Evolutionary conservation across 768 basidiomycete genomes (phyloP), one percentile per base, ranked within the genome.

Genomic region (Mycena filopes): DNA sequence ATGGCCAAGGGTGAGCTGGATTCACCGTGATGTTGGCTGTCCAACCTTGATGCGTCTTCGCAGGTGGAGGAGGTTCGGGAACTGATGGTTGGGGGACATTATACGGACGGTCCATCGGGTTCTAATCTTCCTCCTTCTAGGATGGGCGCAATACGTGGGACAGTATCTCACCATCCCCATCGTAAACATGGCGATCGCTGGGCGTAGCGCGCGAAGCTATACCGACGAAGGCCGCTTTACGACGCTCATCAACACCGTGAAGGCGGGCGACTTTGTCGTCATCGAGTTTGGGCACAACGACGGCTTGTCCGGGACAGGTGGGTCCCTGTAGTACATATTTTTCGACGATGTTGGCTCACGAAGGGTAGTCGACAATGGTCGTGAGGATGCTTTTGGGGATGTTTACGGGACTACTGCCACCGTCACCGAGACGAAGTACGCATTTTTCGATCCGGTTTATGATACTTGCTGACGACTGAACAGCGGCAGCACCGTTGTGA

Each of bases 141-240:
- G 82, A 15, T 85, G 84, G 84, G 84, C 79, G 1, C 78, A 82
- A 65, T 81, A 80, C 62, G 70, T 84, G 15, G 76, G 69, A 5
- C 79, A 81, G 68, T 84, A 78, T 45, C 60, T 84, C 36, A 77
- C 76, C 4, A 74, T 84, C 51, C 77, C 81, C 1, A 80, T 85
- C 11, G 77, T 83, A 18, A 86, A 86, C 67, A 67, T 75, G 47
- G 84, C 84, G 0, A 78, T 84, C 43, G 82, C 77, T 10, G 85
- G 85, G 5, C 76, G 80, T 9, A 82, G 79, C 48, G 79, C 85
- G 1, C 77, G 85, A 40, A 82, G 81, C 45, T 86, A 79, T 65
- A 83, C 81, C 15, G 82, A 83, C 21, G 81, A 84, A 66, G 84
- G 84, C 38, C 76, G 81, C 10, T 84, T 86, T 70, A 77, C 76